Evolutionary conservation across 2,329 filamentous ascomycete species (phyloP).

Genomic region (Gaeumannomyces tritici): DNA sequence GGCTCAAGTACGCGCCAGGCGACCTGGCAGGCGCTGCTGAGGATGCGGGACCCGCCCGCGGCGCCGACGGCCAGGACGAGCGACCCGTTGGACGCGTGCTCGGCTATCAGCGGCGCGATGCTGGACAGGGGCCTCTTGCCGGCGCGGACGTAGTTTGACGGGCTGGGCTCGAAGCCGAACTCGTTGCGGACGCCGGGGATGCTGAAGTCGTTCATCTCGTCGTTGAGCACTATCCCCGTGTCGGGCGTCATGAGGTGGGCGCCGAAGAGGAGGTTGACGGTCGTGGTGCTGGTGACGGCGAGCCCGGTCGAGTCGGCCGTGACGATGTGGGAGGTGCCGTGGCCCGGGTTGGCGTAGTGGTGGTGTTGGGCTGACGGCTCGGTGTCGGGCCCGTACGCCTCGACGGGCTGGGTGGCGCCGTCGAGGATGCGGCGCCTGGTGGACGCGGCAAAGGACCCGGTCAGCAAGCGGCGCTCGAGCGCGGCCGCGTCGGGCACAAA

Average conservation of each 20-base stretch:
- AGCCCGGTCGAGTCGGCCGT: slow-evolving; percentile 64
- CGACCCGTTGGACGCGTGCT: slow-evolving; percentile 50
- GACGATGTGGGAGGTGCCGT: slow-evolving; percentile 66
- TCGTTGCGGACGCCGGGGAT: slow-evolving; percentile 69
- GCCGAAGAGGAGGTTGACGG: slow-evolving; percentile 81
- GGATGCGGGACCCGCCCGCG: slow-evolving; percentile 77
- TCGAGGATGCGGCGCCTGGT: slow-evolving; percentile 64
- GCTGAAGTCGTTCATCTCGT: slow-evolving; percentile 73
- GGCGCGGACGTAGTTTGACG: slow-evolving; percentile 71
- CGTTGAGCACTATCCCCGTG: slow-evolving; percentile 73
- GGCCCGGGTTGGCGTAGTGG: slow-evolving; percentile 17
- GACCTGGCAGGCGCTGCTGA: slow-evolving; percentile 72
- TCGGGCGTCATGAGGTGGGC: slow-evolving; percentile 68
- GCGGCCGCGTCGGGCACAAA: slow-evolving; percentile 55
- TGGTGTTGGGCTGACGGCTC: slow-evolving; percentile 19
- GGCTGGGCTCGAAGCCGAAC: slow-evolving; percentile 75
- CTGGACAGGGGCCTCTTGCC: slow-evolving; percentile 77
- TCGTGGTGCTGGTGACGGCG: slow-evolving; percentile 74
- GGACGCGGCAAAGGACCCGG: slow-evolving; percentile 42
- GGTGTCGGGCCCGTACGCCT: slow-evolving; percentile 61
- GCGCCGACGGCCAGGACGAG: slow-evolving; percentile 67
- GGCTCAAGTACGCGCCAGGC: slow-evolving; percentile 66
- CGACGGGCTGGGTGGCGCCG: slow-evolving; percentile 57
- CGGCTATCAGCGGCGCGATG: slow-evolving; percentile 73
- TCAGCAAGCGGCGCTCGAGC: slow-evolving; percentile 62